Evolutionary conservation across 257 asterid species (phyloP), one percentile per base, ranked within the genome.

Genomic region (Scutellaria baicalensis): DNA sequence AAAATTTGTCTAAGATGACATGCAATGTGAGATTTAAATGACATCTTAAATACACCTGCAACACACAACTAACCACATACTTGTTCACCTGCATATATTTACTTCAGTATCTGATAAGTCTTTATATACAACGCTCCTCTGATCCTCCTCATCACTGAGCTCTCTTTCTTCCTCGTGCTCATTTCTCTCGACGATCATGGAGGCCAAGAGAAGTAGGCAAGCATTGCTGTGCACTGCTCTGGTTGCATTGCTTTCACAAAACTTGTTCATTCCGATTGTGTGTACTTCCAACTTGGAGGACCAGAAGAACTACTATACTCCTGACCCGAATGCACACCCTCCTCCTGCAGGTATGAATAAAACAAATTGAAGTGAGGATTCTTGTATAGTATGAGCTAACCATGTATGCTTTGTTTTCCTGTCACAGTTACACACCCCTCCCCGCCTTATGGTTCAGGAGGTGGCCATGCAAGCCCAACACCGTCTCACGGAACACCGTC

Each of bases 21-120:
- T 70, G 56, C 20, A 64, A 35, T 50, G 73, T 68, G 87, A 67
- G 79, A 71, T 64, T 42, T 74, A 75, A 80, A 80, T 83, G 91
- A 31, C 11, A 76, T 57, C 69, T 76, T 88, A 76, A 89, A 86
- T 86, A 88, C 89, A 11, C 72, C 83, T 75, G 87, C 83, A 71
- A 62, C 69, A 47, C 40, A 44, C 95, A 89, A 82, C 96, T 80
- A 89, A 88, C 98, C 88, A 79, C 89, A 73, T 57, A 82, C 88
- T 72, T 18, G 64, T 77, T 82, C 80, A 85, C 85, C 93, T 77
- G 90, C 72, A 82, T 76, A 58, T 81, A 84, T 83, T 84, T 83
- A 89, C 84, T 88, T 81, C 89, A 11, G 49, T 57, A 81, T 78
- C 77, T 59, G 49, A 43, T 33, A 27, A 31, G 77, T 78, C 85